Evolutionary conservation across 2,329 filamentous ascomycete species (phyloP).

Genomic region (Tolypocladium capitatum): DNA sequence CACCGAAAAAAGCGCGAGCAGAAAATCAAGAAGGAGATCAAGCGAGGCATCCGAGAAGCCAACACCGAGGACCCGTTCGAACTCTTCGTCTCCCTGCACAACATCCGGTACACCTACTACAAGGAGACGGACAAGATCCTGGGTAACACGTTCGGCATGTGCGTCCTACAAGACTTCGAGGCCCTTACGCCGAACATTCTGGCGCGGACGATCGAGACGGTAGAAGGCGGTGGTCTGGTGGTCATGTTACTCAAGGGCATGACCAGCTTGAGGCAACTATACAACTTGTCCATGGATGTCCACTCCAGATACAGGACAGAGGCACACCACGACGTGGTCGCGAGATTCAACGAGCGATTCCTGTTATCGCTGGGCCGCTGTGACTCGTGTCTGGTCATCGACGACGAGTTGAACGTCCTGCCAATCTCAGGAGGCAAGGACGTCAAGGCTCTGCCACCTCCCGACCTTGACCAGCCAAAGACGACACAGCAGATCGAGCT

Average conservation of each 20-base stretch:
- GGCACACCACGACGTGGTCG: slow-evolving; percentile 86
- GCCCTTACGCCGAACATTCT: slow-evolving; percentile 94
- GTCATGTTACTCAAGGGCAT: slow-evolving; percentile 88
- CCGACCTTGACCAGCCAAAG: slow-evolving; percentile 59
- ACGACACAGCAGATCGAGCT: slow-evolving; percentile 63
- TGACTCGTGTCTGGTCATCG: slow-evolving; percentile 85
- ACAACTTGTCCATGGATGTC: slow-evolving; percentile 94
- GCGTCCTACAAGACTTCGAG: slow-evolving; percentile 95
- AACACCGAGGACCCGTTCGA: slow-evolving; percentile 95
- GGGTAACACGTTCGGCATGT: slow-evolving; percentile 97
- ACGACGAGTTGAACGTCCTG: slow-evolving; percentile 94
- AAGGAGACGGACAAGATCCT: slow-evolving; percentile 99
- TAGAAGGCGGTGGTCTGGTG: slow-evolving; percentile 89
- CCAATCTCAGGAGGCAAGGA: slow-evolving; percentile 93
- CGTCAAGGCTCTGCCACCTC: slow-evolving; percentile 68
- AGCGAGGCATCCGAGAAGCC: slow-evolving; percentile 80
- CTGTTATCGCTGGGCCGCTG: slow-evolving; percentile 92
- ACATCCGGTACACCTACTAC: slow-evolving; percentile 98
- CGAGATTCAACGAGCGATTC: slow-evolving; percentile 95
- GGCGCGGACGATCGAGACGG: slow-evolving; percentile 89
- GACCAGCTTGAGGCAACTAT: slow-evolving; percentile 92
- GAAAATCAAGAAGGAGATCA: slow-evolving; percentile 98
- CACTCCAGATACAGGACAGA: slow-evolving; percentile 94
- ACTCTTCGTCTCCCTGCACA: slow-evolving; percentile 88
- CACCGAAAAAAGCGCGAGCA: slow-evolving; percentile 96